A percentile compares a stretch with the other conserved stretches of the same genome.
Evolutionary conservation across 2,329 filamentous ascomycete species (phyloP).

Genomic region (Neurospora crassa): DNA sequence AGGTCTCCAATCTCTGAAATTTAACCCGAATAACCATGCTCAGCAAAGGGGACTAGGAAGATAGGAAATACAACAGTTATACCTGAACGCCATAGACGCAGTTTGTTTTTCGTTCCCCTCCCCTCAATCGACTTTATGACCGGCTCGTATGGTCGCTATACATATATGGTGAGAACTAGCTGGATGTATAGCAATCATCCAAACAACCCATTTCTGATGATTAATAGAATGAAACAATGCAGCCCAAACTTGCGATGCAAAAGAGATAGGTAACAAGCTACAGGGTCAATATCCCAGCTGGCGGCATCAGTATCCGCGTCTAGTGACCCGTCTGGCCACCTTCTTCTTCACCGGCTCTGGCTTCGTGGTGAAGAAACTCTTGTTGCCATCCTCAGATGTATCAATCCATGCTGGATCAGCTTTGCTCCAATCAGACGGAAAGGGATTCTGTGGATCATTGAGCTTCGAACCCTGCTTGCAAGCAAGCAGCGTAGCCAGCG

Average conservation of each 20-base stretch:
- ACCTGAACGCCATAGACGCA: background rate
- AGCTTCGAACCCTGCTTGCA: constrained; percentile 12
- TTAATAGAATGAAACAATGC: background rate
- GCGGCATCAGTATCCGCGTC: constrained; percentile 9
- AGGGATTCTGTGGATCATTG: background rate
- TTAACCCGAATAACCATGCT: background rate
- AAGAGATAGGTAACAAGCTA: background rate
- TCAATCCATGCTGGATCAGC: constrained; percentile 15
- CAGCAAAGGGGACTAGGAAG: background rate
- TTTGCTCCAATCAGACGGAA: constrained; percentile 4
- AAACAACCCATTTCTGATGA: background rate
- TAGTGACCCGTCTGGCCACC: constrained; percentile 2
- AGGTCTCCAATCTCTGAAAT: background rate
- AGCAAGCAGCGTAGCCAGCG: constrained; percentile 24
- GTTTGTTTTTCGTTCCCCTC: background rate
- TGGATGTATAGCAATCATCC: background rate
- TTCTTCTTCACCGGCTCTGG: constrained; percentile 10
- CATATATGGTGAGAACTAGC: background rate
- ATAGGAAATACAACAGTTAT: background rate
- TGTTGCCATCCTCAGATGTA: constrained; percentile 12
- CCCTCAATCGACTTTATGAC: background rate
- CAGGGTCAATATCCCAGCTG: background rate
- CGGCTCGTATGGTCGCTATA: background rate
- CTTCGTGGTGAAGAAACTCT: constrained; percentile 14
- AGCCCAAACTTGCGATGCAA: background rate